Base-by-base conservation (phyloP, 441 rosid species). In the Bruguiera hainesii region DNA sequence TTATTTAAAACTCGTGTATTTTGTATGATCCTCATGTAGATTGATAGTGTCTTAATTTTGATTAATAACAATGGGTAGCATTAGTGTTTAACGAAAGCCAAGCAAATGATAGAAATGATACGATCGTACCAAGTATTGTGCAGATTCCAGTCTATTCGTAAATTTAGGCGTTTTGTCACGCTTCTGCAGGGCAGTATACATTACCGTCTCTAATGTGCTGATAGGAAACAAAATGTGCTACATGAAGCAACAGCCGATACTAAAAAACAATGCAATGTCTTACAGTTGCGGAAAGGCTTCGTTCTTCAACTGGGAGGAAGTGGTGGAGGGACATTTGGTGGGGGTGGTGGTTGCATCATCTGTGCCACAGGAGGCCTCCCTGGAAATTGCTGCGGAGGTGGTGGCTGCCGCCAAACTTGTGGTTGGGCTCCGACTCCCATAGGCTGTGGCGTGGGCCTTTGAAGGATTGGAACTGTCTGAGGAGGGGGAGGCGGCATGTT, bases 401-500 rank as follows among this genome's bases (percentile, higher is more conserved):
- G 86, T 21, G 82, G 83, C 48, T 78, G 92, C 18, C 81, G 87
- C 96, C 93, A 89, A 0, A 65, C 62, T 26, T 76, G 89, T 67
- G 80, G 89, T 49, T 73, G 90, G 18, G 42, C 70, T 57, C 77
- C 82, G 83, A 85, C 80, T 59, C 85, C 90, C 91, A 91, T 83
- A 61, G 74, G 86, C 76, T 78, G 92, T 29, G 86, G 93, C 0
- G 83, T 85, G 8, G 81, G 88, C 65, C 91, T 85, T 50, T 59
- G 73, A 63, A 78, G 62, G 64, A 63, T 76, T 11, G 60, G 72
- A 59, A 66, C 76, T 56, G 53, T 64, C 74, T 86, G 92, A 4
- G 86, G 86, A 5, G 89, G 95, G 0, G 93, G 94, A 0, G 85
- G 91, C 0, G 83, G 91, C 91, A 86, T 83, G 61, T 79, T 84